Evolutionary conservation across 2,329 filamentous ascomycete species (phyloP).

Genomic region (Botrytis sinoallii): DNA sequence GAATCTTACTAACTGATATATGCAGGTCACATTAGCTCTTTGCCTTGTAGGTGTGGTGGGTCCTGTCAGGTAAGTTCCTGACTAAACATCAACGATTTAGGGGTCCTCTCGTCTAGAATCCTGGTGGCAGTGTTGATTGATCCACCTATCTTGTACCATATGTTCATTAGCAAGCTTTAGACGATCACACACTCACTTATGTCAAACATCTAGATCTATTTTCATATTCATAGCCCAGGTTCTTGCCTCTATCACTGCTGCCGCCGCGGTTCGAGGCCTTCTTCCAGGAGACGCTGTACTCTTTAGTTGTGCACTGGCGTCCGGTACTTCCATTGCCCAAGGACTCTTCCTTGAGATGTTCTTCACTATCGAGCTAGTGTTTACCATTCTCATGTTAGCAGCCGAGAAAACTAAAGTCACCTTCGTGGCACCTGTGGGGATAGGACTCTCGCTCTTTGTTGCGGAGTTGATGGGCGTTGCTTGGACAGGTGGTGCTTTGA

Average conservation of each 20-base stretch:
- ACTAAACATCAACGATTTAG: neutral
- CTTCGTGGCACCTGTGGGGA: constrained; percentile 48
- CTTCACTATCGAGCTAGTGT: constrained; percentile 46
- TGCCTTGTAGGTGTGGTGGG: constrained; percentile 10
- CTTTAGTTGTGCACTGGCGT: neutral
- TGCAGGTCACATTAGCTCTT: constrained; percentile 7
- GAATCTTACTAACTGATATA: neutral
- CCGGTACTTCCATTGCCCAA: constrained; percentile 32
- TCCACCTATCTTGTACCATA: neutral
- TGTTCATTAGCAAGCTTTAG: neutral
- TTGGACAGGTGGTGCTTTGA: constrained; percentile 48
- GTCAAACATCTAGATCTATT: constrained; percentile 27
- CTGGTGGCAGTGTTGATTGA: neutral
- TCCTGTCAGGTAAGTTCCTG: neutral
- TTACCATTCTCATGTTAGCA: constrained; percentile 50
- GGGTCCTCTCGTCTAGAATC: neutral
- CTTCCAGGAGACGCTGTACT: neutral
- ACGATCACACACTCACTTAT: neutral
- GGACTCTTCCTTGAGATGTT: constrained; percentile 50
- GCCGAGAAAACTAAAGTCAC: constrained; percentile 48
- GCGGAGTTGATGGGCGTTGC: constrained; percentile 45
- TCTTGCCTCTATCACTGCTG: constrained; percentile 2
- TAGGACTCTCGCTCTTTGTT: constrained; percentile 47
- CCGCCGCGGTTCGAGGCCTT: neutral
- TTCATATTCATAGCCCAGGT: constrained; percentile 33